Conservation (phyloP, 202 grass and related monocot species). For the Musa balbisiana region DNA sequence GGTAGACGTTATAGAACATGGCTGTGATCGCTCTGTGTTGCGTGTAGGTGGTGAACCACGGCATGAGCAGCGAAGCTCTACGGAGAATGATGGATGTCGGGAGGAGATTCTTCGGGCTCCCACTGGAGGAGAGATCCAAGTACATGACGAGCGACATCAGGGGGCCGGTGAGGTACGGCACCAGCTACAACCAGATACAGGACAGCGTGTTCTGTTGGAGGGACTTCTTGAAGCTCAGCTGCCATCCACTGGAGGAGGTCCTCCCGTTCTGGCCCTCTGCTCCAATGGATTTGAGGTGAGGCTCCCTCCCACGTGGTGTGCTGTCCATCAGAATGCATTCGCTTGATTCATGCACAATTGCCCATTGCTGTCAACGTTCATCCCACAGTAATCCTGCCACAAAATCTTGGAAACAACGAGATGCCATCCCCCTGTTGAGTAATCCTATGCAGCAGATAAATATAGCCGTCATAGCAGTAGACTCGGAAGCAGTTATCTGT, state of each 20-base stretch:
- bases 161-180: slow-evolving; percentile 49
- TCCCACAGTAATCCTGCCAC: no score
- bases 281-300: slow-evolving; percentile 45
- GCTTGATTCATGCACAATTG: no score
- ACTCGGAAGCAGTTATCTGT: no score
- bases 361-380: no score
- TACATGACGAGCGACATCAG: slow-evolving; percentile 61
- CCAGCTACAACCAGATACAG: slow-evolving; percentile 90
- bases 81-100: slow-evolving; percentile 40
- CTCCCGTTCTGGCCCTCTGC: slow-evolving; percentile 37
- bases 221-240: slow-evolving; percentile 82
- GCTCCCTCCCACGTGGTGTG: not conserved
- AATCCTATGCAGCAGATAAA: no score
- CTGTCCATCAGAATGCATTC: no score
- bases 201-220: slow-evolving; percentile 80
- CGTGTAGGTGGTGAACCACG: slow-evolving; percentile 67
- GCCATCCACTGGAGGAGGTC: slow-evolving; percentile 23
- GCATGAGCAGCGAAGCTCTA: slow-evolving; percentile 11
- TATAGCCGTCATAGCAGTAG: no score
- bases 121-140: slow-evolving; percentile 35
- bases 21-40: not conserved
- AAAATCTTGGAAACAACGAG: no score
- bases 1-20: not conserved
- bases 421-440: no score
- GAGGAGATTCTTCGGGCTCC: slow-evolving; percentile 70